Evolutionary conservation across 2,329 filamentous ascomycete genomes (phyloP).

Genomic region (Podosphaera xanthii): DNA sequence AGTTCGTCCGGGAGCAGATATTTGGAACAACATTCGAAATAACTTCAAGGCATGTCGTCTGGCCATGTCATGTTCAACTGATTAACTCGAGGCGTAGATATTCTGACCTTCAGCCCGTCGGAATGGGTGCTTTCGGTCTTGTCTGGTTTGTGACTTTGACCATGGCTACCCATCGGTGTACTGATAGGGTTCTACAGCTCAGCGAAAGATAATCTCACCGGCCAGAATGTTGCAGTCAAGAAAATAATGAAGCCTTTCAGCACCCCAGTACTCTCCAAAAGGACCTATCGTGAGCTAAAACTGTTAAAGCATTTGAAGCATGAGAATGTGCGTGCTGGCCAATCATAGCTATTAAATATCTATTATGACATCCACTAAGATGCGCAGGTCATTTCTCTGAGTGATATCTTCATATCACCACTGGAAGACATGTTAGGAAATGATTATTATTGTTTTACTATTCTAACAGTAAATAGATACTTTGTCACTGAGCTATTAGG

Average conservation of each 20-base stretch:
- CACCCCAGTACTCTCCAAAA: conserved; percentile 93
- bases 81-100: conserved; percentile 36
- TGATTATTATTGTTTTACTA: not conserved
- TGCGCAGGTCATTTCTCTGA: conserved; percentile 74
- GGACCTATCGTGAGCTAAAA: conserved; percentile 94
- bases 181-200: conserved; percentile 36
- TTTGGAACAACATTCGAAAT: conserved; percentile 99
- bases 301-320: conserved; percentile 89
- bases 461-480: conserved; percentile 35
- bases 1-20: conserved; percentile 97
- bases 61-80: conserved; percentile 4
- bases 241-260: conserved; percentile 99
- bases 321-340: conserved; percentile 48
- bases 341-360: not conserved
- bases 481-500: conserved; percentile 95
- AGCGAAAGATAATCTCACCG: conserved; percentile 91
- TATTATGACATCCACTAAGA: conserved; percentile 19
- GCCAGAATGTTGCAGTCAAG: conserved; percentile 92
- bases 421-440: conserved; percentile 62
- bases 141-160: conserved; percentile 49
- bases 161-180: not conserved
- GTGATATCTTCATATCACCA: conserved; percentile 98
- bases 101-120: conserved; percentile 91
- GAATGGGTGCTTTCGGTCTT: conserved; percentile 96
- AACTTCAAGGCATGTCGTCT: conserved; percentile 57